These are phyloP conservation scores for Lachnum nothofagi DNA, from an alignment of 2,329 filamentous ascomycete species.

Conservation along the genomic window DNA sequence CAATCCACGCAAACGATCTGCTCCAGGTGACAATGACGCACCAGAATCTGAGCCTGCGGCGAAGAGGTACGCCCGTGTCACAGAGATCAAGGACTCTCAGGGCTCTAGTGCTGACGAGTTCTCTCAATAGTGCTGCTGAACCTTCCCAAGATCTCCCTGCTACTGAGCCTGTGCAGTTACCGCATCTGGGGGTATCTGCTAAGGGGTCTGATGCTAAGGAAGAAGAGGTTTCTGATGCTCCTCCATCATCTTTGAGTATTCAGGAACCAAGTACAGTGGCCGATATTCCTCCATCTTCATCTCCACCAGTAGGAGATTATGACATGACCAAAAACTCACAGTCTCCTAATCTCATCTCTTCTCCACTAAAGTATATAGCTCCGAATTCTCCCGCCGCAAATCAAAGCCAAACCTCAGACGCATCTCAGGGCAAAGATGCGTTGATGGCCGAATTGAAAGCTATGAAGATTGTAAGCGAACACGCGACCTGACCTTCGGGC, in stretches of 20 bases:
- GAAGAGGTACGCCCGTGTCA: background rate
- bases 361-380: constrained; percentile 1
- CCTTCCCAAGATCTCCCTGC: background rate
- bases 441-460: constrained; percentile 28
- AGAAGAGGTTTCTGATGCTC: background rate
- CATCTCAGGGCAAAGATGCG: constrained; percentile 21
- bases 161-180: background rate
- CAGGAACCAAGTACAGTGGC: constrained; percentile 9
- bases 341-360: background rate
- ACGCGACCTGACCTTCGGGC: too few relatives aligned
- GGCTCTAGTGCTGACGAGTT: background rate
- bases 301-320: background rate
- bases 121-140: background rate
- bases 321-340: background rate
- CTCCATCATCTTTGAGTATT: constrained; percentile 3
- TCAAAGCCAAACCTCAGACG: constrained; percentile 1
- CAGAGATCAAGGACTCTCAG: background rate
- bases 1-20: background rate
- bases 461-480: constrained; percentile 31
- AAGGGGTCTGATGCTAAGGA: too few relatives aligned
- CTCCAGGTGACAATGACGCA: background rate
- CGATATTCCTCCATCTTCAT: constrained; percentile 5
- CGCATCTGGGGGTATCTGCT: too few relatives aligned
- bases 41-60: background rate
- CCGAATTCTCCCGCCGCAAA: background rate